Base-by-base conservation (phyloP, 2,329 filamentous ascomycete genomes). In the Pseudocercospora ulei region DNA sequence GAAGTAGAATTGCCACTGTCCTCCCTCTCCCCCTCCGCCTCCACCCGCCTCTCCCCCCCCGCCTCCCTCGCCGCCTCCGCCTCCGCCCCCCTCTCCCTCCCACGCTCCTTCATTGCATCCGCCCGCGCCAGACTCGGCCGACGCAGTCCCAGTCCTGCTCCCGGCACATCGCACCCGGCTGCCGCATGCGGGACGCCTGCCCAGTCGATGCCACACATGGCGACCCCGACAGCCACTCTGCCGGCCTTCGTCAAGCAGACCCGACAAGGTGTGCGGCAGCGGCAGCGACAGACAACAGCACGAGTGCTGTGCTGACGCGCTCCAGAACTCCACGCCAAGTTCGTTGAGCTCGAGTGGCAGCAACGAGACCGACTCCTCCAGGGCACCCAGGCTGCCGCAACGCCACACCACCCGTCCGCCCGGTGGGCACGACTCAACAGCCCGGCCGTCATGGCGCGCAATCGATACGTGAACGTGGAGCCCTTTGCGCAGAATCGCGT, bases 391-490 rank as follows among this genome's bases (percentile, higher is more conserved):
- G 56, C 56, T 4, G 44, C 56, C 3, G 26, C 43, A 13, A 39
- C 43, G 8, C 33, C 46, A 11, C 60, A 65, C 28, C 65, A 70
- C 33, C 62, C 69, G 13, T 58, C 62, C 7, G 71, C 72, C 35
- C 67, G 66, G 46, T 81, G 70, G 68, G 69, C 75, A 3, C 69
- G 78, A 38, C 69, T 80, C 34, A 64, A 63, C 17, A 69, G 70
- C 14, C 66, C 73, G 5, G 69, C 75, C 31, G 66, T 75, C 47
- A 69, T 68, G 43, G 60, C 64, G 22, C 73, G 88, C 50, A 92
- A 96, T 62, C 78, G 90, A 39, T 98, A 96, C 63, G 61, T 70
- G 38, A 94, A 96, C 57, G 84, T 98, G 47, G 80, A 87, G 57
- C 85, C 87, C 0, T 98, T 83, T 76, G 78, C 81, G 46, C 78